phyloP scores from a whole-genome alignment of 306 rosid species.

The Cicer judaicum region DNA sequence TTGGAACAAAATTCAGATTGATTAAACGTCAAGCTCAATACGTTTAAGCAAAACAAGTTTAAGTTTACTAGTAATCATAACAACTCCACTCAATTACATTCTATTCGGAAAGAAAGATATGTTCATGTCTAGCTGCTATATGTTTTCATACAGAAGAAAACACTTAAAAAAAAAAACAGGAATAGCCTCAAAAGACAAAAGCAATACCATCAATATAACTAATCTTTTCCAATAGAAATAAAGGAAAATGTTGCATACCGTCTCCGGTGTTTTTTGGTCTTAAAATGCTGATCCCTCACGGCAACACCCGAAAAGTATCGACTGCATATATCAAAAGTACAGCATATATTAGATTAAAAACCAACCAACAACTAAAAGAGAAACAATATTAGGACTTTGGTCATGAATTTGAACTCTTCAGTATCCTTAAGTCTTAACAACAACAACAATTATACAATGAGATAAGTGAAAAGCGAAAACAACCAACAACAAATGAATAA shows the following conservation, averaged over 20 bases:
- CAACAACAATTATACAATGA: not conserved
- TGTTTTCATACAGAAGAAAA: slow-evolving; percentile 21
- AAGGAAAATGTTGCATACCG: slow-evolving; percentile 50
- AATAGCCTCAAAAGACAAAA: slow-evolving; percentile 28
- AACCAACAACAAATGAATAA: not conserved
- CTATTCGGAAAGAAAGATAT: not conserved
- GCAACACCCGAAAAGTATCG: slow-evolving; percentile 79
- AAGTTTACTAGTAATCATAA: slow-evolving; percentile 10
- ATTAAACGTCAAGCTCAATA: not conserved
- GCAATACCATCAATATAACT: slow-evolving; percentile 30
- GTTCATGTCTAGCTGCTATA: not conserved
- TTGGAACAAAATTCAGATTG: slow-evolving; percentile 7
- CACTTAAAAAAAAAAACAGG: not conserved
- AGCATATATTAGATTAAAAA: not conserved
- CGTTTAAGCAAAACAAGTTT: slow-evolving; percentile 5
- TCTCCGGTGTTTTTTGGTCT: slow-evolving; percentile 87
- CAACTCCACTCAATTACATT: slow-evolving; percentile 1
- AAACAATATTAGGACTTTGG: not conserved
- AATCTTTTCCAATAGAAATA: not conserved
- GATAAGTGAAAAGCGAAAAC: not conserved
- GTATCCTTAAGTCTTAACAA: not conserved
- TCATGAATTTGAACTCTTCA: not conserved
- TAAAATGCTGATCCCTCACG: slow-evolving; percentile 92
- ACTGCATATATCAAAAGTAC: slow-evolving; percentile 52
- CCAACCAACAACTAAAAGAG: not conserved